Evolutionary conservation across 768 basidiomycete species (phyloP), one percentile per base, ranked within the genome.

Genomic region (Hysterangium stoloniferum): DNA sequence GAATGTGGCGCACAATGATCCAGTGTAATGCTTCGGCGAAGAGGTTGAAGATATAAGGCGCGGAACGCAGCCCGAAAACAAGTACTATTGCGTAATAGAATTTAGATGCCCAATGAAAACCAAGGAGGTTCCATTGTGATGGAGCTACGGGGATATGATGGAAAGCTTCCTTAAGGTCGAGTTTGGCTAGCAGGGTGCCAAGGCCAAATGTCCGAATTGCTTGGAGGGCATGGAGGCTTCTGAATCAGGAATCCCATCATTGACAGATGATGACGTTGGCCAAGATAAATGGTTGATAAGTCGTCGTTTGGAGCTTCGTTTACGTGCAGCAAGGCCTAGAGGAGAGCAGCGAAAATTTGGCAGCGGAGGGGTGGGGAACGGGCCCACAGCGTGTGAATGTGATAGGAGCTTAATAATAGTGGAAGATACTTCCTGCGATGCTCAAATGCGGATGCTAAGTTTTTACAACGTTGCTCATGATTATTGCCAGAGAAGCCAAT

Each of bases 21-120:
- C 68, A 72, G 48, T 71, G 69, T 8, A 70, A 58, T 11, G 62
- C 70, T 52, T 71, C 65, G 0, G 68, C 61, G 47, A 70, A 69
- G 0, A 70, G 60, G 50, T 70, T 69, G 58, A 68, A 71, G 19
- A 72, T 70, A 55, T 69, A 68, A 2, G 68, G 67, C 7, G 67
- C 64, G 2, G 64, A 61, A 3, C 58, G 52, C 1, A 63, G 52
- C 0, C 68, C 67, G 53, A 71, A 71, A 0, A 54, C 59, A 7
- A 70, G 57, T 2, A 68, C 64, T 4, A 67, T 41, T 27, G 58
- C 54, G 34, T 62, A 61, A 47, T 64, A 71, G 44, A 64, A 58
- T 29, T 42, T n/a, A 6, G 42, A 45, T 1, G 55, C 35, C 67
- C 69, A 69, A 20, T 54, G 45, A 36, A 64, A 64, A 5, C 71